A percentile compares a stretch with the other conserved stretches of the same genome.
phyloP scores from a whole-genome alignment of 2,329 filamentous ascomycete species.

The Beauveria brongniartii region DNA sequence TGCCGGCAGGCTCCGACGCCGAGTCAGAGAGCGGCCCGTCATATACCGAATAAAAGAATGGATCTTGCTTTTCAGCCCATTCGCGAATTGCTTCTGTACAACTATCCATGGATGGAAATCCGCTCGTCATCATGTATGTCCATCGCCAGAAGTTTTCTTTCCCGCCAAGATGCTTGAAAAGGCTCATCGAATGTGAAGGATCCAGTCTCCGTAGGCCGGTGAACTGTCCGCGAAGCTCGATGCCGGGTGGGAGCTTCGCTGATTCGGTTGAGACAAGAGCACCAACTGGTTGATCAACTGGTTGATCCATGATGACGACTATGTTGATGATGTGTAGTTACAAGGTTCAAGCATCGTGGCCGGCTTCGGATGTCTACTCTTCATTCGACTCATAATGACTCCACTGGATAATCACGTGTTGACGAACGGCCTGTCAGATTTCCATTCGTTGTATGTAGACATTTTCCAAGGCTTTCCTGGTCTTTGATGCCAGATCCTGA shows the following conservation, averaged over 20 bases:
- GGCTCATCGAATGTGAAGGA: slow-evolving; percentile 19
- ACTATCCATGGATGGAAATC: slow-evolving; percentile 15
- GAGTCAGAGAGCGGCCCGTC: slow-evolving; percentile 20
- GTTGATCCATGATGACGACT: not conserved
- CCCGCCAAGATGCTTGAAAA: slow-evolving; percentile 26
- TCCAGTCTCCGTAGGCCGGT: slow-evolving; percentile 24
- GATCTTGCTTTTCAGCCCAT: slow-evolving; percentile 24
- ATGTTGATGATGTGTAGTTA: not conserved
- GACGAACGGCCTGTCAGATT: not conserved
- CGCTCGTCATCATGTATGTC: slow-evolving; percentile 26
- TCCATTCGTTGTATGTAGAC: not conserved
- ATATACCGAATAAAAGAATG: slow-evolving; percentile 37
- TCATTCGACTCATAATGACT: slow-evolving; percentile 5
- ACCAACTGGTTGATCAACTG: slow-evolving; percentile 2
- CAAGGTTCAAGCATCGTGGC: not conserved
- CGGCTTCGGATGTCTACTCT: not conserved
- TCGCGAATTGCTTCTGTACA: slow-evolving; percentile 16
- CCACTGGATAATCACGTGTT: not conserved
- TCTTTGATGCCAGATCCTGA: too few relatives aligned
- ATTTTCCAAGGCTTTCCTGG: too few relatives aligned
- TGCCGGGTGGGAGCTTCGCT: not conserved
- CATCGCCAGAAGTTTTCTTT: slow-evolving; percentile 23
- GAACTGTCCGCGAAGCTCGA: slow-evolving; percentile 21
- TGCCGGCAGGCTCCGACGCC: slow-evolving; percentile 30
- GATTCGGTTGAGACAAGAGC: not conserved